Base-by-base conservation (phyloP, 2,329 filamentous ascomycete species). In the Trichophyton rubrum region DNA sequence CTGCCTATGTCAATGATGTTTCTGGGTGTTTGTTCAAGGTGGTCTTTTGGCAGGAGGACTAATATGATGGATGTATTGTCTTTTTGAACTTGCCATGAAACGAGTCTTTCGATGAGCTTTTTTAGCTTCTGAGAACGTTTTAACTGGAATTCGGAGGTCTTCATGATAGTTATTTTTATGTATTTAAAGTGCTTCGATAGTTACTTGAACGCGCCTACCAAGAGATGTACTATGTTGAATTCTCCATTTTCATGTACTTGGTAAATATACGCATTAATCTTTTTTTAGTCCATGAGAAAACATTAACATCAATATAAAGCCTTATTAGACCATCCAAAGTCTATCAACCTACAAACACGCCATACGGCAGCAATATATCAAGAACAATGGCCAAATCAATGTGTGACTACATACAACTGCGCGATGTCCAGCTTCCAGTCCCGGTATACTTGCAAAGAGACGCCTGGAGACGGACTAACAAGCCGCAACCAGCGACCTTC, bases 401-500 rank as follows among this genome's bases (percentile, higher is more conserved):
- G 4, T 57, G 55, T 24, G 55, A 43, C 13, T 57, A 22, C 27
- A 57, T 77, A 63, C 68, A 68, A 40, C 71, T 79, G 38, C 74
- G 71, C 59, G 68, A 77, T 60, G 74, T 79, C 62, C 70, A 72
- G 49, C 73, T 78, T 51, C 72, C 76, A 38, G 67, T 77, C 41
- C 73, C 74, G 47, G 69, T 73, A 38, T 74, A 72, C 49, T 68
- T 73, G 33, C 74, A 72, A 17, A 72, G 73, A 47, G 77, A 79
- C 65, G 71, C 76, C 62, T 79, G 77, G 77, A 72, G 74, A 60
- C 75, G 77, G 15, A 64, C 66, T 15, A 71, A 67, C 53, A 79
- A 78, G 64, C 65, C 73, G 0, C 77, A 79, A 63, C 77, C 77
- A 47, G 73, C 75, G 62, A 71, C 70, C 9, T 70, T 75, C 59